Evolutionary conservation across 1,284 basidiomycete genomes (phyloP), one percentile per base, ranked within the genome.

Genomic region (Phellinidium pouzarii): DNA sequence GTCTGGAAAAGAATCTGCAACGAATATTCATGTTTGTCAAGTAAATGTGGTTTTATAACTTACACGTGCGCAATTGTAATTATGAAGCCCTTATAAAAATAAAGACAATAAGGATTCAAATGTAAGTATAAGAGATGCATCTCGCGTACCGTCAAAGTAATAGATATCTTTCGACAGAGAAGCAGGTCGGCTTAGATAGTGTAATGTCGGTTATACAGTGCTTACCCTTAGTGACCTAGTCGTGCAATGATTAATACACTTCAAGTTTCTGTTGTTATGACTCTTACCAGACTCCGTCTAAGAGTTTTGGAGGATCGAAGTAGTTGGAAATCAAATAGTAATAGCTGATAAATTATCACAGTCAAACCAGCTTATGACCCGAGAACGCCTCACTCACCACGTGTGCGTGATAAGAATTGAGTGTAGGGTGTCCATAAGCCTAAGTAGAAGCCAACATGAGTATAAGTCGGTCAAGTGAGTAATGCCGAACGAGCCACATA

Each of bases 141-240:
- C 23, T 8, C 19, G 12, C 50, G 22, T 52, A 52, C 50, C 23
- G 50, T 52, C 31, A 52, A n/a, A 17, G 50, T 26, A 7, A 52
- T 52, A 38, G 50, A 52, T 26, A 52, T 52, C 50, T 52, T 17
- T n/a, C 17, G 43, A n/a, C n/a, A n/a, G n/a, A n/a, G n/a, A n/a
- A n/a, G n/a, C n/a, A n/a, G n/a, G n/a, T n/a, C n/a, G n/a, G n/a
- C n/a, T n/a, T n/a, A n/a, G n/a, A n/a, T n/a, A n/a, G n/a, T n/a
- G n/a, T n/a, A n/a, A n/a, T n/a, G n/a, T n/a, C n/a, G n/a, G n/a
- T n/a, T n/a, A n/a, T n/a, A n/a, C n/a, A n/a, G n/a, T n/a, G 26
- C 25, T 22, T 19, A 52, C 50, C 31, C 43, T 26, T 31, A 52
- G 6, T 12, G 50, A 52, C 50, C 50, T 52, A 37, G 7, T 26